Evolutionary conservation across 352 stramenopile species (phyloP).

Genomic region (Pythium volutum): DNA sequence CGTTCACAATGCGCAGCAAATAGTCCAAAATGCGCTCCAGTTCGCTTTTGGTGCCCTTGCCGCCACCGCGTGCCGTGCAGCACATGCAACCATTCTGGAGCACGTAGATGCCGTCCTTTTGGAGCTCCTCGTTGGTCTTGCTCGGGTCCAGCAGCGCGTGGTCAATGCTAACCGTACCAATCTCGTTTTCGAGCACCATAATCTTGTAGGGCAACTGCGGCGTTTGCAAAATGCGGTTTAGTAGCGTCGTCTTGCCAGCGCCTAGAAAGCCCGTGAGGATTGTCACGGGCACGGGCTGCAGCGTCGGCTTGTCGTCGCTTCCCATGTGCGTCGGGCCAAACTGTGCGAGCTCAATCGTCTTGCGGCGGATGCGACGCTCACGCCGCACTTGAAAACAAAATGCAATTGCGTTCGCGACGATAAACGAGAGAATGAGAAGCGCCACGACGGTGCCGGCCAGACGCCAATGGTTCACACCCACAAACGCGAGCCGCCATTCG

Average conservation of each 20-base stretch:
- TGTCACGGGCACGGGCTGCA: slow-evolving; percentile 75
- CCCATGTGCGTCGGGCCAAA: background rate
- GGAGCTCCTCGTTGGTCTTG: slow-evolving; percentile 24
- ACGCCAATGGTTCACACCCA: slow-evolving; percentile 27
- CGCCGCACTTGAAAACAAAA: slow-evolving; percentile 63
- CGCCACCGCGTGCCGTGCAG: slow-evolving; percentile 90
- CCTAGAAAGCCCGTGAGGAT: slow-evolving; percentile 95
- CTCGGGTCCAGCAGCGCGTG: slow-evolving; percentile 44
- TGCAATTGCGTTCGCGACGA: slow-evolving; percentile 60
- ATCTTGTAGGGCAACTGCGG: slow-evolving; percentile 90
- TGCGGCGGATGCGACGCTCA: slow-evolving; percentile 53
- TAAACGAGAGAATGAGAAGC: slow-evolving; percentile 49
- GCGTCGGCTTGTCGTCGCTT: slow-evolving; percentile 3
- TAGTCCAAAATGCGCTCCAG: slow-evolving; percentile 93
- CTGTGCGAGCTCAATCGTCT: slow-evolving; percentile 44
- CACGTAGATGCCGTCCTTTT: slow-evolving; percentile 90
- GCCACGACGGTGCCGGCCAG: slow-evolving; percentile 22
- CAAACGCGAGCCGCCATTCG: slow-evolving; percentile 2
- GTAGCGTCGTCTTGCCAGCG: slow-evolving; percentile 95
- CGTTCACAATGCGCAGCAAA: slow-evolving; percentile 50
- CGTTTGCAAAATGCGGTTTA: slow-evolving; percentile 93
- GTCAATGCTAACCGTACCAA: slow-evolving; percentile 70
- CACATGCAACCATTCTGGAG: slow-evolving; percentile 99
- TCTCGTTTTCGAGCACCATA: slow-evolving; percentile 93
- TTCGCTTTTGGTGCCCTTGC: slow-evolving; percentile 88